A percentile compares a stretch with the other conserved stretches of the same genome.
These are phyloP conservation scores for Penicillium alfredii DNA, from an alignment of 495 filamentous ascomycete genomes.

Conservation along the genomic window DNA sequence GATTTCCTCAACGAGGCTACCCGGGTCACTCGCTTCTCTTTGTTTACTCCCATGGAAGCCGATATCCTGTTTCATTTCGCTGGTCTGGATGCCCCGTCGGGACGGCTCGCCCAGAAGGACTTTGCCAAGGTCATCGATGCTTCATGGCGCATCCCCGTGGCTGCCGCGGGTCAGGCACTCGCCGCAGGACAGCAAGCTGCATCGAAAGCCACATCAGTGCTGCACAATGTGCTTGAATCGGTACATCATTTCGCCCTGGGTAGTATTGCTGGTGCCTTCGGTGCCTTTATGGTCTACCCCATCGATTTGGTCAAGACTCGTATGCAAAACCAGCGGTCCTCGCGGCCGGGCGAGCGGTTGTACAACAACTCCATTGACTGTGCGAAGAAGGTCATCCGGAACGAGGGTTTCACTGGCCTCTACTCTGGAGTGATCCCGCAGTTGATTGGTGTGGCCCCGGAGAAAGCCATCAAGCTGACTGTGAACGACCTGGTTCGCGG, in stretches of 20 bases:
- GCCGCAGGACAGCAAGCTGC: constrained; percentile 37
- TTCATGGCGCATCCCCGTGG: constrained; percentile 68
- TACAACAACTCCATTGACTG: constrained; percentile 98
- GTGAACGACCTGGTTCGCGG: constrained; percentile 90
- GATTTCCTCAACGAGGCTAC: constrained; percentile 96
- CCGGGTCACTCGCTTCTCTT: constrained; percentile 79
- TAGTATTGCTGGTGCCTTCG: constrained; percentile 88
- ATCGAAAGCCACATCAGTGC: constrained; percentile 47
- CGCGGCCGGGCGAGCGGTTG: constrained; percentile 72
- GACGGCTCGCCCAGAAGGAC: constrained; percentile 71
- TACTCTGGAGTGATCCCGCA: constrained; percentile 95
- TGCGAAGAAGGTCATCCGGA: constrained; percentile 80
- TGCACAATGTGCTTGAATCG: constrained; percentile 66
- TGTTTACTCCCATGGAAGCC: constrained; percentile 97
- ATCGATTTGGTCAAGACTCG: constrained; percentile 98
- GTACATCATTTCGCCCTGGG: constrained; percentile 86
- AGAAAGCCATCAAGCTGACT: constrained; percentile 98
- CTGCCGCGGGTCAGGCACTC: constrained; percentile 32
- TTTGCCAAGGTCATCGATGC: constrained; percentile 94
- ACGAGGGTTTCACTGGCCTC: constrained; percentile 82
- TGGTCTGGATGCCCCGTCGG: constrained; percentile 80
- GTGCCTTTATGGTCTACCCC: constrained; percentile 98
- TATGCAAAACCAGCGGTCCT: constrained; percentile 92
- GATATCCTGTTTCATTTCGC: constrained; percentile 99
- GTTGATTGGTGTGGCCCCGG: constrained; percentile 91